A percentile compares a stretch with the other conserved stretches of the same genome.
These are phyloP conservation scores for Cercophora samala DNA, from an alignment of 495 filamentous ascomycete genomes.

Conservation along the genomic window DNA sequence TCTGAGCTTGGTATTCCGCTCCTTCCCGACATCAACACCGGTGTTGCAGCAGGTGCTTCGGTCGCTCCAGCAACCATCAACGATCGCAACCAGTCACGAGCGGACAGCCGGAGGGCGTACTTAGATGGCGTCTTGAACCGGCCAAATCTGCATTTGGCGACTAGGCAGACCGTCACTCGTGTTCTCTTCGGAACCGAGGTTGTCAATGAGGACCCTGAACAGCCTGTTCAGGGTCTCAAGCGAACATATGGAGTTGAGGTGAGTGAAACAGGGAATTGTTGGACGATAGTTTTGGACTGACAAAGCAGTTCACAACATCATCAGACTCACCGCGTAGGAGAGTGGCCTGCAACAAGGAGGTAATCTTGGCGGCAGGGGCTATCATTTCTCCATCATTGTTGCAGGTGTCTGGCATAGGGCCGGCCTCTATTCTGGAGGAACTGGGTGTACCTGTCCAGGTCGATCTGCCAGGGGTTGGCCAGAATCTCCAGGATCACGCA, in stretches of 20 bases:
- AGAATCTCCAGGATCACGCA: conserved; percentile 62
- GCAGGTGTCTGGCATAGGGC: conserved; percentile 61
- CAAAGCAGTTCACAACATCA: conserved; percentile 20
- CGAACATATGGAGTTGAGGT: conserved; percentile 27
- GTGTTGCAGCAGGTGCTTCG: conserved; percentile 46
- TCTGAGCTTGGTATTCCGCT: conserved; percentile 49
- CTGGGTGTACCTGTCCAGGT: conserved; percentile 49
- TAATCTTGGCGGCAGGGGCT: conserved; percentile 60
- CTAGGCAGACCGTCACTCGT: conserved; percentile 45
- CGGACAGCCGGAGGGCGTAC: conserved; percentile 50
- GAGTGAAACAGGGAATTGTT: background rate
- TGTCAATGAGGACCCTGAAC: conserved; percentile 21
- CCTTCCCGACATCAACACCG: conserved; percentile 45
- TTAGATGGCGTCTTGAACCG: conserved; percentile 41
- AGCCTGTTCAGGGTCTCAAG: conserved; percentile 37
- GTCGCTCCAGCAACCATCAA: conserved; percentile 46
- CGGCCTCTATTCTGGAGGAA: conserved; percentile 42
- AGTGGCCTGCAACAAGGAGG: conserved; percentile 43
- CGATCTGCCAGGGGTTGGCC: conserved; percentile 59
- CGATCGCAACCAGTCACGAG: conserved; percentile 46
- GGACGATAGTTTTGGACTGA: conserved; percentile 14
- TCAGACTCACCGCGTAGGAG: conserved; percentile 9
- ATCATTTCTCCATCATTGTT: conserved; percentile 61
- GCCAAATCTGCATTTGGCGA: conserved; percentile 45
- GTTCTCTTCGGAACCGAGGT: conserved; percentile 28